Conservation (phyloP, 108 stramenopile species). For the Skeletonema marinoi region DNA sequence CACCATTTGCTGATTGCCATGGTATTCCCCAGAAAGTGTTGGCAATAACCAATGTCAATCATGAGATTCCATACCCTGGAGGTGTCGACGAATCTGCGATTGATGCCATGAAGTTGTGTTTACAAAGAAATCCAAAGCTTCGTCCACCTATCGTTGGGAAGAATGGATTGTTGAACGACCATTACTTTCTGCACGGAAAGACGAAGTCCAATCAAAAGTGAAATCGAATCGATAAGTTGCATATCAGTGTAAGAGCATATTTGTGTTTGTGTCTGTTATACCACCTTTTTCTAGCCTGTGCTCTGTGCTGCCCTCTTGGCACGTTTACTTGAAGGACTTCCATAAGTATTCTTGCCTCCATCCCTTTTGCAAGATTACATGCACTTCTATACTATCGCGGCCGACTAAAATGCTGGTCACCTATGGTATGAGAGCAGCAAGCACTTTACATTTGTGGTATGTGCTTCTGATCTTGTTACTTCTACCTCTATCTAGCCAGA, state of each 20-base stretch:
- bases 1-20: conserved; percentile 93
- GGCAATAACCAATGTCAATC: conserved; percentile 91
- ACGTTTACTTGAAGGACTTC: too few species aligned
- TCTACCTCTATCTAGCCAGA: too few species aligned
- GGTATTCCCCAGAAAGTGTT: conserved; percentile 93
- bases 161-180: conserved; percentile 83
- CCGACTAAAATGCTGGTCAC: too few species aligned
- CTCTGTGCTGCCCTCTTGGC: too few species aligned
- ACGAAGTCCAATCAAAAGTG: conserved; percentile 7
- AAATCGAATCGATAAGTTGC: not conserved
- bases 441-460: too few species aligned
- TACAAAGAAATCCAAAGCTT: conserved; percentile 73
- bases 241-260: not conserved
- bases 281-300: too few species aligned
- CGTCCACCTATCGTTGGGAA: conserved; percentile 81
- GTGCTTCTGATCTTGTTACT: too few species aligned
- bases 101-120: conserved; percentile 82
- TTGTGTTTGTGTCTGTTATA: too few species aligned
- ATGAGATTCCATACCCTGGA: conserved; percentile 77
- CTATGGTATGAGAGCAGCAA: too few species aligned
- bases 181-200: conserved; percentile 63
- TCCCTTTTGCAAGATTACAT: too few species aligned
- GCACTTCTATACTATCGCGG: too few species aligned
- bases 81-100: conserved; percentile 72
- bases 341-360: too few species aligned